Evolutionary conservation across 768 basidiomycete species (phyloP), one percentile per base, ranked within the genome.

Genomic region (Amylocystis lapponica): DNA sequence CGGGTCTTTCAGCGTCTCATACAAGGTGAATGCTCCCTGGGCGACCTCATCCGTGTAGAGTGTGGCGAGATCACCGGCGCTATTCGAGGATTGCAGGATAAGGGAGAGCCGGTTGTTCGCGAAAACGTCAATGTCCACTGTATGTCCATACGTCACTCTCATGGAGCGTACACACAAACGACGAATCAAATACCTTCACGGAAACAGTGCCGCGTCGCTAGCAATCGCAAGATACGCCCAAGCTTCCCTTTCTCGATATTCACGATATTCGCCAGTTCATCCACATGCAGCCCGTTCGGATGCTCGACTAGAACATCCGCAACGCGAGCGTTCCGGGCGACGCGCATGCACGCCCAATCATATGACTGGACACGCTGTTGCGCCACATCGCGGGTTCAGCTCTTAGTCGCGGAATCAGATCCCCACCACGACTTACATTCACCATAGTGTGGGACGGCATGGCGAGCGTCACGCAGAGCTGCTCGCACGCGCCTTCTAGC

Each of bases 101-200:
- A 66, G 47, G 42, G 65, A 67, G 1, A 74, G 55, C 0, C 69
- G 61, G 48, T 69, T 73, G 42, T 73, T 71, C 3, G 66, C 64
- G 40, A 68, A 72, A 0, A 67, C 64, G 36, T 69, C 60, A 11
- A 52, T 51, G 20, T 52, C 50, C 2, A 70, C 69, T 70, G 41
- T 25, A 30, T 19, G 32, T 4, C 21, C 3, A 22, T 17, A 9
- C 3, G 19, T 20, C 34, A 25, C 32, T n/a, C n/a, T n/a, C n/a
- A 34, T 12, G n/a, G 16, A 38, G 37, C n/a, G 23, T n/a, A n/a
- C n/a, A n/a, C n/a, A 11, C 22, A 38, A 20, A 33, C 26, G 7
- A 8, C 11, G 5, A 22, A 19, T 22, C 20, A 43, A 47, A 10
- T 13, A 69, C 67, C 61, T 62, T 71, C 70, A 22, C 54, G 48